Conservation (phyloP, 2,329 filamentous ascomycete genomes). For the Fusarium haematococcum region DNA sequence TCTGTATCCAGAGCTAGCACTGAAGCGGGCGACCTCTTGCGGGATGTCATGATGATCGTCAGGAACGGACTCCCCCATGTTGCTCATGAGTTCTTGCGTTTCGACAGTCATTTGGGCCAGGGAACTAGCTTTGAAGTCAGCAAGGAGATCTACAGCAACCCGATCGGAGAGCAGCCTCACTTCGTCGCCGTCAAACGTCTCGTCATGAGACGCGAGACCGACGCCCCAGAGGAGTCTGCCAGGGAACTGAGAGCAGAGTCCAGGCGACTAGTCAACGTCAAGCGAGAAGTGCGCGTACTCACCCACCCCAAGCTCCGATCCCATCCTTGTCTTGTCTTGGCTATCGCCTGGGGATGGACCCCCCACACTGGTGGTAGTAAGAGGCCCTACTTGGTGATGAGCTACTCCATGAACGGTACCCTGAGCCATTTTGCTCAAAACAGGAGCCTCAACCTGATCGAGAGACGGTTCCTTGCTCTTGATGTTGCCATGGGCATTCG, state of each 20-base stretch:
- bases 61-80: not conserved
- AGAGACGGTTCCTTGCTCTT: constrained; percentile 6
- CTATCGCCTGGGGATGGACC: constrained; percentile 9
- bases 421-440: not conserved
- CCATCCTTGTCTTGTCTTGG: not conserved
- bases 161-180: not conserved
- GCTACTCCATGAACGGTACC: constrained; percentile 1
- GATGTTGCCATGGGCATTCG: constrained; percentile 21
- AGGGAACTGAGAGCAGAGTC: not conserved
- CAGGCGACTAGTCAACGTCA: constrained; percentile 1
- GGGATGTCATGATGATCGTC: constrained; percentile 4
- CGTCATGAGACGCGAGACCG: not conserved
- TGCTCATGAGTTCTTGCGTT: not conserved
- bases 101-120: not conserved
- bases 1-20: not conserved
- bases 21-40: not conserved
- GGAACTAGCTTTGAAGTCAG: constrained; percentile 13
- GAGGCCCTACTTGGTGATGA: constrained; percentile 3
- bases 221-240: not conserved
- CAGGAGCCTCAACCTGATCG: not conserved
- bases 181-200: constrained; percentile 6
- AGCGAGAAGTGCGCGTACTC: constrained; percentile 8
- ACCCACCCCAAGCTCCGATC: constrained; percentile 5
- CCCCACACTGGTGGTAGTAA: not conserved
- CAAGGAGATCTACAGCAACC: constrained; percentile 4